These are phyloP conservation scores for Starmerella riodocensis DNA, from an alignment of 805 yeast genomes.

Conservation along the genomic window DNA sequence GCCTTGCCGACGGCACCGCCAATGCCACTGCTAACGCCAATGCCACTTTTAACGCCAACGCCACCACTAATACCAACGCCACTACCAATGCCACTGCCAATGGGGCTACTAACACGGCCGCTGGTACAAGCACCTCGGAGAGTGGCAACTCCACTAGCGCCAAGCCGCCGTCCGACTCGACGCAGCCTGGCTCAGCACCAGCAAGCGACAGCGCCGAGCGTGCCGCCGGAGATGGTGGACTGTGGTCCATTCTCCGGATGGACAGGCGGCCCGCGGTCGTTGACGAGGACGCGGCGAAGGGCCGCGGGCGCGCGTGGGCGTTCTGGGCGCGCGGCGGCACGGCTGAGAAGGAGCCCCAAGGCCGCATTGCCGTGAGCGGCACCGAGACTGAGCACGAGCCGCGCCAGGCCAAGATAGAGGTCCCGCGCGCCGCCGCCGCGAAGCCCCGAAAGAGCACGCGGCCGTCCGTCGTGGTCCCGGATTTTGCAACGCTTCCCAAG, in stretches of 20 bases:
- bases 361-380: constrained; percentile 25
- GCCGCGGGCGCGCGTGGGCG: constrained; percentile 23
- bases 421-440: constrained; percentile 6
- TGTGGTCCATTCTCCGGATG: constrained; percentile 1
- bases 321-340: constrained; percentile 24
- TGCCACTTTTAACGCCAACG: too few species aligned
- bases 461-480: constrained; percentile 14
- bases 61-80: too few species aligned
- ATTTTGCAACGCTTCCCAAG: constrained; percentile 7
- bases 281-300: background rate
- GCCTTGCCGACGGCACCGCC: too few species aligned
- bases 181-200: too few species aligned
- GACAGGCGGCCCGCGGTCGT: background rate
- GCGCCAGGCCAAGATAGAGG: constrained; percentile 16
- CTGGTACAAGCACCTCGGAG: too few species aligned
- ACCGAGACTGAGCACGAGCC: constrained; percentile 25
- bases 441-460: constrained; percentile 5
- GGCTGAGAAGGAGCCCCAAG: constrained; percentile 18
- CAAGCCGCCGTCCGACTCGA: too few species aligned
- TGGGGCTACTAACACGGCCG: too few species aligned
- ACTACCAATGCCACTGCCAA: too few species aligned
- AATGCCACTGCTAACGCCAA: too few species aligned
- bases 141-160: too few species aligned
- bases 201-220: too few species aligned
- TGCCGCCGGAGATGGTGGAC: background rate